These are phyloP conservation scores for Lactifluus rugatus DNA, from an alignment of 768 basidiomycete genomes.

Conservation along the genomic window DNA sequence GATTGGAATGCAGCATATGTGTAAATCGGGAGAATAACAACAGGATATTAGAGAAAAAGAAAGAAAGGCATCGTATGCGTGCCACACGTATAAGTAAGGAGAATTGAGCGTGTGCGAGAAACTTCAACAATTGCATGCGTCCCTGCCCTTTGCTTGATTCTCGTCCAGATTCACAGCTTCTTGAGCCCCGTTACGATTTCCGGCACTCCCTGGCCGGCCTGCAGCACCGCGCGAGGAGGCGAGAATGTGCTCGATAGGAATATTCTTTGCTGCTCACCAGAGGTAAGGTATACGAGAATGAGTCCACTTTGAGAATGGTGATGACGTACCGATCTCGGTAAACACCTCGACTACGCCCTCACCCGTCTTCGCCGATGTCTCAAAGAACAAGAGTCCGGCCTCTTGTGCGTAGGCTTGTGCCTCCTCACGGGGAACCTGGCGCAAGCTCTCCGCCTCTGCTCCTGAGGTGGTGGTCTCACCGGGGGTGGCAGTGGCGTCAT, in stretches of 20 bases:
- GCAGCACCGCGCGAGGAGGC: constrained; percentile 68
- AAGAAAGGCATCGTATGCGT: not conserved
- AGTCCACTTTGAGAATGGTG: not conserved
- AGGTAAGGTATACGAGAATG: not conserved
- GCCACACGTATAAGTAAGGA: constrained; percentile 5
- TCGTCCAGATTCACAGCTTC: constrained; percentile 64
- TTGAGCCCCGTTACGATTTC: constrained; percentile 41
- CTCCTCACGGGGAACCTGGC: constrained; percentile 91
- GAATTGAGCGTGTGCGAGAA: not conserved
- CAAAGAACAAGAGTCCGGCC: constrained; percentile 90
- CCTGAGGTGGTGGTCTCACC: constrained; percentile 49
- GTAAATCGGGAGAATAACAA: constrained; percentile 20
- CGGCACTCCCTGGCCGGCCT: constrained; percentile 50
- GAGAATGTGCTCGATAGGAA: constrained; percentile 89
- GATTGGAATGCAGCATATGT: constrained; percentile 19
- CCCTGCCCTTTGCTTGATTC: constrained; percentile 54
- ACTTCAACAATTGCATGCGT: constrained; percentile 72
- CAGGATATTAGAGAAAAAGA: not conserved
- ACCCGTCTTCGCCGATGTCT: constrained; percentile 96
- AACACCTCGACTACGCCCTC: constrained; percentile 94
- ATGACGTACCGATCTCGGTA: constrained; percentile 82
- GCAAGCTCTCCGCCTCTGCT: constrained; percentile 57
- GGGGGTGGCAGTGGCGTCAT: constrained; percentile 85
- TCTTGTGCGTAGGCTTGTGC: constrained; percentile 95
- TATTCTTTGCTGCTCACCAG: constrained; percentile 55